Evolutionary conservation across 139 green algal species (phyloP).

Genomic region (Chlorella sp.): DNA sequence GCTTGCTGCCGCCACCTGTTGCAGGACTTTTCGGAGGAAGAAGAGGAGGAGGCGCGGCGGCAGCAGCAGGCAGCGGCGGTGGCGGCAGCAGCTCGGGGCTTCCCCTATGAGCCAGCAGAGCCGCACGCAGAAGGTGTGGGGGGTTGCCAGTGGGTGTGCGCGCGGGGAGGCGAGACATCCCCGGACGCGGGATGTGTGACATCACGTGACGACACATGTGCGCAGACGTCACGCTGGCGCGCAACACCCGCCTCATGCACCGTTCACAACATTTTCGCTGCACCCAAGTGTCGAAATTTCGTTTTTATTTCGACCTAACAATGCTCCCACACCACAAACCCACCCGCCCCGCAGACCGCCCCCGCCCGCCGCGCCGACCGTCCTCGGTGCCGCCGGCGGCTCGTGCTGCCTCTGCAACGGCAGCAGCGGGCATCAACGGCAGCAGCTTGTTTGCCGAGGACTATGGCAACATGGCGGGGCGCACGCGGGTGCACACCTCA

Average conservation of each 20-base stretch:
- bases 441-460: neutral
- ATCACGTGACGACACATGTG: neutral
- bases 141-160: neutral
- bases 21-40: conserved; percentile 45
- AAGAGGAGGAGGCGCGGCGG: conserved; percentile 31
- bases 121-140: conserved; percentile 24
- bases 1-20: neutral
- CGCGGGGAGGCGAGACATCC: neutral
- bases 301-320: no score
- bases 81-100: neutral
- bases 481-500: neutral
- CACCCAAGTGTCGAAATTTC: neutral
- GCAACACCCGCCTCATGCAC: no score
- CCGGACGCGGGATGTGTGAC: neutral
- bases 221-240: neutral
- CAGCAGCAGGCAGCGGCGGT: conserved; percentile 11
- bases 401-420: neutral
- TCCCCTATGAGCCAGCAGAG: conserved; percentile 16
- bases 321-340: neutral
- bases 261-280: neutral
- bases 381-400: conserved; percentile 2
- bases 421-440: no score
- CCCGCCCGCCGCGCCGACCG: conserved; percentile 18
- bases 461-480: neutral
- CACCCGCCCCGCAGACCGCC: neutral